phyloP scores from a whole-genome alignment of 345 rosid species.

The Moringa oleifera region DNA sequence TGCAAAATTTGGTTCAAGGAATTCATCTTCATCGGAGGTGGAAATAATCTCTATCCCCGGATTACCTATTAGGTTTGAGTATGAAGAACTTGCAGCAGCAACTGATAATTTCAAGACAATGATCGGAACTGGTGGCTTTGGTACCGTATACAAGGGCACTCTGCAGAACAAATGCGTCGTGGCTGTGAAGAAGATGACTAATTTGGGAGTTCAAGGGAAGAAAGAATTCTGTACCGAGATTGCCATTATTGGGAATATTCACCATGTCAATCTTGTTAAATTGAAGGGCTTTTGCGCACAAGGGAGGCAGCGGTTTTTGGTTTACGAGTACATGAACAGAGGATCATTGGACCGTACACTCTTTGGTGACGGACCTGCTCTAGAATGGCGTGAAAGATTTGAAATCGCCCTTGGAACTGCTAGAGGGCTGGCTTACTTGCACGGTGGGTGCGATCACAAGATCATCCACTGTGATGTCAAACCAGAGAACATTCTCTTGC shows the following conservation, averaged over 20 bases:
- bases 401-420: constrained; percentile 50
- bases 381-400: constrained; percentile 53
- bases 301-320: constrained; percentile 39
- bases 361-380: constrained; percentile 29
- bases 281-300: constrained; percentile 52
- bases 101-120: constrained; percentile 38
- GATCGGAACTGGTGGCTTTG: constrained; percentile 59
- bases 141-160: constrained; percentile 41
- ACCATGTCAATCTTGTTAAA: constrained; percentile 55
- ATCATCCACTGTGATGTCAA: constrained; percentile 33
- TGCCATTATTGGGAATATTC: constrained; percentile 48
- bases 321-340: constrained; percentile 47
- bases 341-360: constrained; percentile 45
- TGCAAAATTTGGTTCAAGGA: constrained; percentile 21
- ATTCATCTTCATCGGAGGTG: constrained; percentile 41
- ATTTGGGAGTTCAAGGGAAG: constrained; percentile 41
- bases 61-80: constrained; percentile 44
- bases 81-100: constrained; percentile 38
- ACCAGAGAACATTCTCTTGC: constrained; percentile 24
- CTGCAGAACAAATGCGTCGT: constrained; percentile 33
- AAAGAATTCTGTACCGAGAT: constrained; percentile 53
- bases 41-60: constrained; percentile 53
- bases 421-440: constrained; percentile 53
- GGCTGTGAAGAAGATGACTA: constrained; percentile 51
- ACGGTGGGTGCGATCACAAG: constrained; percentile 45